Evolutionary conservation across 1,139 yeast species (phyloP).

Genomic region (Lodderomyces elongisporus): DNA sequence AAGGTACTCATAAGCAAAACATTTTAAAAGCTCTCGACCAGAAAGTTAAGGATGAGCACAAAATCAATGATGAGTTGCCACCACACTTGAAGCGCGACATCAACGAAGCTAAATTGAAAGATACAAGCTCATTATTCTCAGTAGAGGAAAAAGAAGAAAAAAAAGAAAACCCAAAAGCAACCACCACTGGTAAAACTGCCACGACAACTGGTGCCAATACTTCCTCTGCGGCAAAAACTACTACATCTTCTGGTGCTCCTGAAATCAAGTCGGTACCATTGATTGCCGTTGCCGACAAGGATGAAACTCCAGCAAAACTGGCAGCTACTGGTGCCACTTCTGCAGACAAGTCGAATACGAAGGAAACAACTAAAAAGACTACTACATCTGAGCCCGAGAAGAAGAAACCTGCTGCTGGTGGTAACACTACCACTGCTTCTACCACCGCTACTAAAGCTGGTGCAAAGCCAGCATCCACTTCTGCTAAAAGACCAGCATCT

Average conservation of each 20-base stretch:
- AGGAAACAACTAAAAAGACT: constrained; percentile 1
- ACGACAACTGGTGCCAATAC: constrained; percentile 1
- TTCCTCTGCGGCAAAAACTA: constrained; percentile 1
- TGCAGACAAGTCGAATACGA: neutral
- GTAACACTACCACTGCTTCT: constrained; percentile 4
- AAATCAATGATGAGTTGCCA: constrained; percentile 47
- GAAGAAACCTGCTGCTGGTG: constrained; percentile 1
- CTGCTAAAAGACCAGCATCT: constrained; percentile 8
- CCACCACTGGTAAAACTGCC: constrained; percentile 9
- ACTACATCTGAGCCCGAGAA: neutral
- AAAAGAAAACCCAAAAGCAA: constrained; percentile 14
- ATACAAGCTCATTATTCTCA: constrained; percentile 38
- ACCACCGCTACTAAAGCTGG: constrained; percentile 2
- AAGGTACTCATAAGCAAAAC: constrained; percentile 29
- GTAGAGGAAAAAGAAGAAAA: constrained; percentile 22
- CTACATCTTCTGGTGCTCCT: constrained; percentile 1
- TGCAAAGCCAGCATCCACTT: constrained; percentile 2
- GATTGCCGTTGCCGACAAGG: constrained; percentile 9
- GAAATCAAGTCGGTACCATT: constrained; percentile 15
- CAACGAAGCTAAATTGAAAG: constrained; percentile 36
- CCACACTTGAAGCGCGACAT: constrained; percentile 46
- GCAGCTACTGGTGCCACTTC: neutral
- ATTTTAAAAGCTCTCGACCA: constrained; percentile 30
- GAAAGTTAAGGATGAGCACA: constrained; percentile 38
- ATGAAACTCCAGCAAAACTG: constrained; percentile 5